A percentile compares a stretch with the other conserved stretches of the same genome.
Evolutionary conservation across 2,329 filamentous ascomycete genomes (phyloP).

Genomic region (Ascochyta fabae): DNA sequence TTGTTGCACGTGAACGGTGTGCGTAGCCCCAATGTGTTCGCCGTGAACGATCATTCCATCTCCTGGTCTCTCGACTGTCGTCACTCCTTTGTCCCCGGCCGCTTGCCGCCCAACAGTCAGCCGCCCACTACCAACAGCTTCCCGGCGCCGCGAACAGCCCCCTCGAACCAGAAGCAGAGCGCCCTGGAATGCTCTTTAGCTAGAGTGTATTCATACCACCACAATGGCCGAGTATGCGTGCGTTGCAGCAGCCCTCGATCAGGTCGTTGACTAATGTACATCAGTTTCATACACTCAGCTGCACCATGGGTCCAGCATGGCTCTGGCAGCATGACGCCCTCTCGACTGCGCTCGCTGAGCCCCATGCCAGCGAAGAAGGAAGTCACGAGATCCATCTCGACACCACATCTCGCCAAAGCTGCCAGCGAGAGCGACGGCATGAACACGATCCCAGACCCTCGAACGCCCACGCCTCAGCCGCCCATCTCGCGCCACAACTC

Average conservation of each 20-base stretch:
- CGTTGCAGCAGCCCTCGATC: constrained; percentile 4
- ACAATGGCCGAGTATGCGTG: constrained; percentile 38
- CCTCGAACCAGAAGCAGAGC: constrained; percentile 1
- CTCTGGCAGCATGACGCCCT: constrained; percentile 45
- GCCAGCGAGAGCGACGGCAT: constrained; percentile 61
- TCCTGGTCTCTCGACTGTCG: constrained; percentile 30
- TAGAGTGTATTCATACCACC: constrained; percentile 9
- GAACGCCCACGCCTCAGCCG: constrained; percentile 50
- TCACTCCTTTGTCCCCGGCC: constrained; percentile 44
- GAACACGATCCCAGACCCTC: constrained; percentile 69
- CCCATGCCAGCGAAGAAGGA: constrained; percentile 45
- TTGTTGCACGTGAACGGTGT: constrained; percentile 10
- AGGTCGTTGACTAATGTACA: constrained; percentile 1
- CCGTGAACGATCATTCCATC: constrained; percentile 12
- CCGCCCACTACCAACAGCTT: constrained; percentile 15
- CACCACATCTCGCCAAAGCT: constrained; percentile 43
- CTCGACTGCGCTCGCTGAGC: constrained; percentile 45
- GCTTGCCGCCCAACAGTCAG: constrained; percentile 15
- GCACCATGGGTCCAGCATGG: constrained; percentile 44
- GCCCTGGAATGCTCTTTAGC: constrained; percentile 18
- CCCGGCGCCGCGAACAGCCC: constrained; percentile 11
- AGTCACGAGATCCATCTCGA: constrained; percentile 48
- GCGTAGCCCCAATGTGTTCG: constrained; percentile 14
- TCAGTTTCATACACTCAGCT: constrained; percentile 44
- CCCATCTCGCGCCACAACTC: constrained; percentile 50